phyloP scores from a whole-genome alignment of 2,329 filamentous ascomycete genomes.

The Venturia pyrina region DNA sequence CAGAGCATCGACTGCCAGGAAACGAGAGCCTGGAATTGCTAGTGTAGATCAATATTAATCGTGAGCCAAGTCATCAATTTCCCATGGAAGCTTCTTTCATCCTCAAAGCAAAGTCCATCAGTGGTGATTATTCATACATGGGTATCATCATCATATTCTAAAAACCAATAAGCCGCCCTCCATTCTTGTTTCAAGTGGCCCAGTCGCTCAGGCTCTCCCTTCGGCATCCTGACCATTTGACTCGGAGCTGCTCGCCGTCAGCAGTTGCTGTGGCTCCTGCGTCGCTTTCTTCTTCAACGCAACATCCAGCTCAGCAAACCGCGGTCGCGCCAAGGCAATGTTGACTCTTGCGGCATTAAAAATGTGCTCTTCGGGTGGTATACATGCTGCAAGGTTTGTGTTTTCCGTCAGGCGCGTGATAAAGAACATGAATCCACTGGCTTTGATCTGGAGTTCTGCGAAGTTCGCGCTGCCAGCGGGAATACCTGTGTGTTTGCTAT shows the following conservation, averaged over 20 bases:
- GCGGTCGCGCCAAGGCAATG: constrained; percentile 73
- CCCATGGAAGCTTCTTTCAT: background rate
- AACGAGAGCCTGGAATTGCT: background rate
- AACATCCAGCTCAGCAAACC: constrained; percentile 59
- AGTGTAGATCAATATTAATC: background rate
- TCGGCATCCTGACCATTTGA: constrained; percentile 12
- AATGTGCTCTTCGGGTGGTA: constrained; percentile 81
- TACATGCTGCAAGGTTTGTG: constrained; percentile 86
- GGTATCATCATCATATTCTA: constrained; percentile 6
- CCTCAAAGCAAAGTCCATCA: background rate
- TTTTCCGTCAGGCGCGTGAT: constrained; percentile 95
- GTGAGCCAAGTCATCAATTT: background rate
- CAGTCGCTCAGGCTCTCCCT: background rate
- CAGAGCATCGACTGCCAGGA: background rate
- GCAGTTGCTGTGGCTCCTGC: constrained; percentile 41
- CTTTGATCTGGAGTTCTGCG: constrained; percentile 70
- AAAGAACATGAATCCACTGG: constrained; percentile 78
- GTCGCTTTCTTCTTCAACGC: constrained; percentile 31
- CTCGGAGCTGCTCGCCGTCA: constrained; percentile 31
- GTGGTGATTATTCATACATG: background rate
- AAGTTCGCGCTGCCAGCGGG: constrained; percentile 77
- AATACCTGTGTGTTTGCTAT: constrained; percentile 64
- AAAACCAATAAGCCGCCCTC: background rate
- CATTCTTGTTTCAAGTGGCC: no score
- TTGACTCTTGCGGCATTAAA: constrained; percentile 90